Evolutionary conservation across 352 stramenopile species (phyloP).

Genomic region (Globisporangium iwayamae): DNA sequence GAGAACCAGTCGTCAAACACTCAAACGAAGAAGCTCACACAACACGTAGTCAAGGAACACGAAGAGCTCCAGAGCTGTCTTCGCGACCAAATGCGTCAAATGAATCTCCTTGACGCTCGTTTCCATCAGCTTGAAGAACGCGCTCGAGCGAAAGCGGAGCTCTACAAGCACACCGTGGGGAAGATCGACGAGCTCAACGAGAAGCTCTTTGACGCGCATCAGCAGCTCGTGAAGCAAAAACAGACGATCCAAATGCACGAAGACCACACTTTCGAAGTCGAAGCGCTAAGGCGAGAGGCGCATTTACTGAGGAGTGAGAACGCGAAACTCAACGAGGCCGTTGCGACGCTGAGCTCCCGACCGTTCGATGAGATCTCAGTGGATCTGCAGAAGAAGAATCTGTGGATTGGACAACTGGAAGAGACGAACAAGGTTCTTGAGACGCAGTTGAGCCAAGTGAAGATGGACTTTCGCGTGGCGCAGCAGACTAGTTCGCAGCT

Average conservation of each 20-base stretch:
- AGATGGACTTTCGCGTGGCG: slow-evolving; percentile 23
- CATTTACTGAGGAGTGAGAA: slow-evolving; percentile 60
- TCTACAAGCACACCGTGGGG: slow-evolving; percentile 37
- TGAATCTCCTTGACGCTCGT: slow-evolving; percentile 51
- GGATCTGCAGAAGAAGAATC: slow-evolving; percentile 41
- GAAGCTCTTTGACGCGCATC: slow-evolving; percentile 40
- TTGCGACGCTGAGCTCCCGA: slow-evolving; percentile 42
- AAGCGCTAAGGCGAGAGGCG: slow-evolving; percentile 39
- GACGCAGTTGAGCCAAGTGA: slow-evolving; percentile 15
- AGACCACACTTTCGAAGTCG: slow-evolving; percentile 28
- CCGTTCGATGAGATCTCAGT: slow-evolving; percentile 43
- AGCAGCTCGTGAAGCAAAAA: slow-evolving; percentile 34
- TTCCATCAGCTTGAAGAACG: slow-evolving; percentile 47
- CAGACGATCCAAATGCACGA: slow-evolving; percentile 32
- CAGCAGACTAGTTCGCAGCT: slow-evolving; percentile 23
- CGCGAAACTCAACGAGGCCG: slow-evolving; percentile 37
- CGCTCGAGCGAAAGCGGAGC: slow-evolving; percentile 23
- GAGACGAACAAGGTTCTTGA: slow-evolving; percentile 25
- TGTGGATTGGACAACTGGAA: slow-evolving; percentile 48
- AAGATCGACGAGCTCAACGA: slow-evolving; percentile 36
- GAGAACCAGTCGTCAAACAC: not conserved
- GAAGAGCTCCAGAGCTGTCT: slow-evolving; percentile 32
- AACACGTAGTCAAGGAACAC: slow-evolving; percentile 12
- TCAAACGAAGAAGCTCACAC: not conserved
- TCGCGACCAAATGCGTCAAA: slow-evolving; percentile 31